A percentile compares a stretch with the other conserved stretches of the same genome.
Conservation (phyloP, 2,329 filamentous ascomycete species). For the Didymosphaeria variabile region DNA sequence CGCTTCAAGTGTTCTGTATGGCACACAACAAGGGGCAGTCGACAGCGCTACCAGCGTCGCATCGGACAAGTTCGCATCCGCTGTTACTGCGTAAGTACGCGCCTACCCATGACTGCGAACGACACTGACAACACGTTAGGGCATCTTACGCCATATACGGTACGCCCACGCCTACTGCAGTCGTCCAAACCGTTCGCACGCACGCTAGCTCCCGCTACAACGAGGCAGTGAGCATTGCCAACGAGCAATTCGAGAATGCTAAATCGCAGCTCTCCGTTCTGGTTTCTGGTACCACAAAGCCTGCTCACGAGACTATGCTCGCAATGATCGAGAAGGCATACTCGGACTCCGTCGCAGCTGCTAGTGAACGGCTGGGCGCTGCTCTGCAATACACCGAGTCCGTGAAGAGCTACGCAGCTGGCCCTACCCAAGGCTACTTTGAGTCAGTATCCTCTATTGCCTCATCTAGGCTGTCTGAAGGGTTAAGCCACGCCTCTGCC, state of each 20-base stretch:
- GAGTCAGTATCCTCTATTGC: conserved; percentile 73
- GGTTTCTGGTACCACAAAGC: conserved; percentile 73
- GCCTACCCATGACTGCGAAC: neutral
- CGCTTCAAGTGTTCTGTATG: conserved; percentile 65
- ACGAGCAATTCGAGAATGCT: conserved; percentile 72
- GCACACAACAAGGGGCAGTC: conserved; percentile 53
- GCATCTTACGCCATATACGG: conserved; percentile 67
- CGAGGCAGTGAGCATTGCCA: conserved; percentile 70
- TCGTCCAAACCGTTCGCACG: conserved; percentile 57
- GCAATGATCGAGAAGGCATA: conserved; percentile 75
- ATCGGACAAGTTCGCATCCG: conserved; percentile 64
- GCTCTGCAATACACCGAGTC: conserved; percentile 59
- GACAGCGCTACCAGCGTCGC: conserved; percentile 61
- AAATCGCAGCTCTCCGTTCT: conserved; percentile 73
- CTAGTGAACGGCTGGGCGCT: conserved; percentile 66
- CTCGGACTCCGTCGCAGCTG: conserved; percentile 69
- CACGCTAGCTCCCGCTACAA: conserved; percentile 67
- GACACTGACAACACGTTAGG: conserved; percentile 37
- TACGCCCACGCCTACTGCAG: conserved; percentile 57
- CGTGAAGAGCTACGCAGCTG: conserved; percentile 50
- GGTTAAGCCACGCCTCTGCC: conserved; percentile 73
- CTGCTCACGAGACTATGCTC: conserved; percentile 73
- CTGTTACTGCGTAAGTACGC: conserved; percentile 63
- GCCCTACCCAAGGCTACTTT: conserved; percentile 59
- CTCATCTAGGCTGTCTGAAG: conserved; percentile 73